These are phyloP conservation scores for Sarocladium kiliense DNA, from an alignment of 2,329 filamentous ascomycete genomes.

Conservation along the genomic window DNA sequence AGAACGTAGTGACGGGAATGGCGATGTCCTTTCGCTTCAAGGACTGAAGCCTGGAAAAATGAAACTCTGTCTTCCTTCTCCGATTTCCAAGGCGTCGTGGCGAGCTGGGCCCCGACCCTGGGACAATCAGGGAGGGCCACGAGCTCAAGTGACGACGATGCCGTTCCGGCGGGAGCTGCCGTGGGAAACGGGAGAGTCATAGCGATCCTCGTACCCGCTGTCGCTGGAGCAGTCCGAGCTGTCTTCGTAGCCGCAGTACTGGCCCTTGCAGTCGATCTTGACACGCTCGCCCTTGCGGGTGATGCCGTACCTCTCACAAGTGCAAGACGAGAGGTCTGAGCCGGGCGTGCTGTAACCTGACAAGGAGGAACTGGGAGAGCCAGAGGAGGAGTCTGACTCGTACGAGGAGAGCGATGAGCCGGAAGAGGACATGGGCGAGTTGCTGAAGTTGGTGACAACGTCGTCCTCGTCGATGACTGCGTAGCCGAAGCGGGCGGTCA, in stretches of 20 bases:
- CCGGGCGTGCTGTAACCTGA: slow-evolving; percentile 75
- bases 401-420: slow-evolving; percentile 65
- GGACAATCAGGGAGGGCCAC: slow-evolving; percentile 7
- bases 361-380: slow-evolving; percentile 63
- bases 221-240: slow-evolving; percentile 63
- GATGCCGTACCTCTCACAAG: slow-evolving; percentile 94
- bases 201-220: slow-evolving; percentile 47
- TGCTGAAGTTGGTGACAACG: slow-evolving; percentile 48
- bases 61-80: not conserved
- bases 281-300: slow-evolving; percentile 88
- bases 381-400: slow-evolving; percentile 62
- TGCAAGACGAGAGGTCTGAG: slow-evolving; percentile 76
- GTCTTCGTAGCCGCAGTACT: slow-evolving; percentile 79
- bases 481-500: slow-evolving; percentile 68
- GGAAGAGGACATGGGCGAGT: slow-evolving; percentile 59
- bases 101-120: slow-evolving; percentile 11
- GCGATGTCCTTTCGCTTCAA: not conserved
- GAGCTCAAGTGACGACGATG: slow-evolving; percentile 47
- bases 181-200: slow-evolving; percentile 26
- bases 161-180: slow-evolving; percentile 58
- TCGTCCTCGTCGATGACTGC: slow-evolving; percentile 53
- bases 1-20: not conserved
- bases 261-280: slow-evolving; percentile 91
- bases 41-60: not conserved
- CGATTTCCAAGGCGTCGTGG: slow-evolving; percentile 13